These are phyloP conservation scores for Mycena amicta DNA, from an alignment of 768 basidiomycete genomes.

Conservation along the genomic window DNA sequence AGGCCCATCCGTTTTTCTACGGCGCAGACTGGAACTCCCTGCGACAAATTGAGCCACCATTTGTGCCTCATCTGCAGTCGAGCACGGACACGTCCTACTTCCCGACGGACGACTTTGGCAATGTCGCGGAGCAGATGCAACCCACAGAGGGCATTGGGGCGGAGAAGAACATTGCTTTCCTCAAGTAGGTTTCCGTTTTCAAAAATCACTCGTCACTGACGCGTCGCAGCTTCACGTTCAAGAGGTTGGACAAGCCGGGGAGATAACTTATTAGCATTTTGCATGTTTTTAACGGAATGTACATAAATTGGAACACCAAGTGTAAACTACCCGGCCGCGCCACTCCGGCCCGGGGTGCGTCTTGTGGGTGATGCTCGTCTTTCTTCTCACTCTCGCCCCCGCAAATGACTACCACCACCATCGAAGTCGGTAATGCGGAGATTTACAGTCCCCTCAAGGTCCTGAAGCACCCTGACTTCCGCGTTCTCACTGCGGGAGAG, in stretches of 20 bases:
- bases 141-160: conserved; percentile 62
- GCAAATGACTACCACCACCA: conserved; percentile 31
- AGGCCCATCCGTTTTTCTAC: conserved; percentile 90
- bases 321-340: neutral
- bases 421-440: conserved; percentile 41
- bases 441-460: conserved; percentile 59
- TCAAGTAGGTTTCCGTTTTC: conserved; percentile 47
- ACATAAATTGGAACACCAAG: neutral
- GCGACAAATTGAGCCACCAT: conserved; percentile 93
- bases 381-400: conserved; percentile 8
- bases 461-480: conserved; percentile 58
- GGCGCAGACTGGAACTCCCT: conserved; percentile 94
- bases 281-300: conserved; percentile 11
- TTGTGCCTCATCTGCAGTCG: conserved; percentile 90
- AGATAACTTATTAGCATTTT: neutral
- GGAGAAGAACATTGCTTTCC: conserved; percentile 70
- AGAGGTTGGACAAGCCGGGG: conserved; percentile 48
- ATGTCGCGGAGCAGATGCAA: conserved; percentile 63
- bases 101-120: conserved; percentile 90
- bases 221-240: conserved; percentile 76
- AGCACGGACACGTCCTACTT: conserved; percentile 96
- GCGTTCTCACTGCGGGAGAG: conserved; percentile 52
- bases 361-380: too few species aligned
- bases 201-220: conserved; percentile 5
- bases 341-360: neutral